Conservation (phyloP, 2,329 filamentous ascomycete genomes). For the Alternaria sp. region DNA sequence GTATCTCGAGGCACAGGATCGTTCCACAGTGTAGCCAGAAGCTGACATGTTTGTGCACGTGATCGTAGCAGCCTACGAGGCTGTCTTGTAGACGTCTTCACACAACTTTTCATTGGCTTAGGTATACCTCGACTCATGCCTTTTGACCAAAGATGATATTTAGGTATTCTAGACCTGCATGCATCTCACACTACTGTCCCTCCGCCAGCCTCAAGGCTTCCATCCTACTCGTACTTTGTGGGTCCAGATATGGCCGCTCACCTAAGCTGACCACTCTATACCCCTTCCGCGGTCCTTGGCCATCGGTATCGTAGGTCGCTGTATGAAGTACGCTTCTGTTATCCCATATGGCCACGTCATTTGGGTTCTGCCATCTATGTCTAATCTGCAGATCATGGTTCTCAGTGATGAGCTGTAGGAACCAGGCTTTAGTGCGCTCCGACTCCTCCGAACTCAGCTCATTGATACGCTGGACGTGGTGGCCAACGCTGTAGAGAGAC, state of each 20-base stretch:
- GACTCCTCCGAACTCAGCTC: conserved; percentile 53
- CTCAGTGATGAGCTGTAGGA: conserved; percentile 51
- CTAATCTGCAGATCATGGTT: conserved; percentile 61
- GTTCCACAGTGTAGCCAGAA: background rate
- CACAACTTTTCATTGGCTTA: no score
- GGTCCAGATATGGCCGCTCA: conserved; percentile 63
- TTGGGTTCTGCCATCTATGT: conserved; percentile 57
- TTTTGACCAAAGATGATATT: background rate
- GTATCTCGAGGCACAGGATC: background rate
- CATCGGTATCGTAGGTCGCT: conserved; percentile 67
- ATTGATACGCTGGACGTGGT: conserved; percentile 52
- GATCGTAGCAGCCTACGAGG: background rate
- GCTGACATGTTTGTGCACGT: background rate
- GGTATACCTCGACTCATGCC: background rate
- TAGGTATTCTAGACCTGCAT: background rate
- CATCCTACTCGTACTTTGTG: conserved; percentile 55
- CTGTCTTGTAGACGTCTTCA: no score
- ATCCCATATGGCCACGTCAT: conserved; percentile 67
- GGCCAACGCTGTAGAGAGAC: conserved; percentile 57
- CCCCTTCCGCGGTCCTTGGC: conserved; percentile 60
- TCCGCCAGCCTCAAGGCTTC: conserved; percentile 34
- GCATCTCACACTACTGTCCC: background rate
- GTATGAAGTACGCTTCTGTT: conserved; percentile 65
- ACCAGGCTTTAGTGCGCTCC: conserved; percentile 51
- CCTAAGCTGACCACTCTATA: conserved; percentile 64